Evolutionary conservation across 2,329 filamentous ascomycete genomes (phyloP), one percentile per base, ranked within the genome.

Genomic region (Sclerotinia glacialis): DNA sequence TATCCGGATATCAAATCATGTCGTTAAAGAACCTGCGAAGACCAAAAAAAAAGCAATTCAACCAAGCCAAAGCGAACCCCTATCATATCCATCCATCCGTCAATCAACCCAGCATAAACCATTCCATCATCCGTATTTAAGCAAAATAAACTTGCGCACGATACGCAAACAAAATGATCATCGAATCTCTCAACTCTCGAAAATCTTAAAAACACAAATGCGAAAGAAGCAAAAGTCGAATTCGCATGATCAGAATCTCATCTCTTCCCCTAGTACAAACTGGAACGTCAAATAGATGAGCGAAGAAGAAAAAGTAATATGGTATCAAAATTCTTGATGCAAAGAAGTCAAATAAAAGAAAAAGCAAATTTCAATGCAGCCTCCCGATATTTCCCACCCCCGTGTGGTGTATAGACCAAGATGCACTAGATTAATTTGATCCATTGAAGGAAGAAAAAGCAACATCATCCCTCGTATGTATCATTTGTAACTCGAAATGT

Each of bases 1-100:
- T 60, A 60, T 49, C 28, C 56, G 44, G 56, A 60, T 60, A 60
- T 60, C 56, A 60, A 60, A 49, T 60, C 56, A 49, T 49, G 56
- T 60, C 56, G 47, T 60, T 60, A 60, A 60, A 37, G 21, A 26
- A 6, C 56, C 56, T 44, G 34, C n/a, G 18, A 49, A 60, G n/a
- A 44, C 42, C 34, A 12, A 60, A 26, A 34, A 60, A 26, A 21
- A 53, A 8, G 6, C n/a, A 49, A 60, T 37, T 46, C 44, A 49
- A 60, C 28, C 56, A 23, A 37, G 44, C 44, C n/a, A 60, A 18
- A 47, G 14, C 28, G 14, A 49, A 37, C 21, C 44, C 44, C 21
- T 26, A 37, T 37, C 56, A 49, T 60, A 37, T 60, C 14, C 56
- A 47, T 31, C 42, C 42, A 60, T 34, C n/a, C 44, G 12, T 49